Evolutionary conservation across 768 basidiomycete species (phyloP).

Genomic region (Pleurotus djamor): DNA sequence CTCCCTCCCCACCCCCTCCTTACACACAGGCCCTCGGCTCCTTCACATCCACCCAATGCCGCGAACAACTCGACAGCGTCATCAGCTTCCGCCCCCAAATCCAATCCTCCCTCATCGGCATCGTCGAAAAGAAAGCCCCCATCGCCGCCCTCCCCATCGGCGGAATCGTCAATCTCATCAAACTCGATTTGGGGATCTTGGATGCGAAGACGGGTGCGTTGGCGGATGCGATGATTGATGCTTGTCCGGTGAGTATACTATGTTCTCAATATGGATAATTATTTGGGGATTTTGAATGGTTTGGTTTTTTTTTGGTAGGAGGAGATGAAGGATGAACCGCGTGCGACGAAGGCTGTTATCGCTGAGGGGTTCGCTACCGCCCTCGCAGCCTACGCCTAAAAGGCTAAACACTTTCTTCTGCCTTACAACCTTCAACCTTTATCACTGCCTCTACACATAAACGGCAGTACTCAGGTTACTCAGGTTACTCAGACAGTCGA

Average conservation of each 20-base stretch:
- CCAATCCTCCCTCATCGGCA: not conserved
- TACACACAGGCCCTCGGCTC: not conserved
- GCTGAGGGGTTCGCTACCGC: not conserved
- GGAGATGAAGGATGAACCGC: not conserved
- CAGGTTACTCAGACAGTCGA: too few relatives aligned
- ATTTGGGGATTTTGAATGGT: not conserved
- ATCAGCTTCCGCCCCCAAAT: slow-evolving; percentile 2
- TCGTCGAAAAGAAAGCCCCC: slow-evolving; percentile 4
- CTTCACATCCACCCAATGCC: not conserved
- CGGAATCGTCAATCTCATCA: slow-evolving; percentile 3
- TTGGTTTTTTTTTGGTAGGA: not conserved
- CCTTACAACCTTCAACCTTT: too few relatives aligned
- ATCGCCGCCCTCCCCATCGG: slow-evolving; percentile 5
- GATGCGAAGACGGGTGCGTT: slow-evolving; percentile 1
- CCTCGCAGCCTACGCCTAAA: not conserved
- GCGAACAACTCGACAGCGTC: not conserved
- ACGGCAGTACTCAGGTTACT: too few relatives aligned
- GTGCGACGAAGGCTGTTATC: not conserved
- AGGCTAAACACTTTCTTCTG: too few relatives aligned
- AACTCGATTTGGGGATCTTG: slow-evolving; percentile 1
- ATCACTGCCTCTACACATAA: too few relatives aligned
- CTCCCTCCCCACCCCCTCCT: too few relatives aligned
- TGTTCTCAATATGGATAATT: not conserved
- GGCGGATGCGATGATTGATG: slow-evolving; percentile 1
- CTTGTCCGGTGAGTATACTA: slow-evolving; percentile 1